phyloP scores from a whole-genome alignment of 164 flowering plant genomes.

The Stephania japonica region DNA sequence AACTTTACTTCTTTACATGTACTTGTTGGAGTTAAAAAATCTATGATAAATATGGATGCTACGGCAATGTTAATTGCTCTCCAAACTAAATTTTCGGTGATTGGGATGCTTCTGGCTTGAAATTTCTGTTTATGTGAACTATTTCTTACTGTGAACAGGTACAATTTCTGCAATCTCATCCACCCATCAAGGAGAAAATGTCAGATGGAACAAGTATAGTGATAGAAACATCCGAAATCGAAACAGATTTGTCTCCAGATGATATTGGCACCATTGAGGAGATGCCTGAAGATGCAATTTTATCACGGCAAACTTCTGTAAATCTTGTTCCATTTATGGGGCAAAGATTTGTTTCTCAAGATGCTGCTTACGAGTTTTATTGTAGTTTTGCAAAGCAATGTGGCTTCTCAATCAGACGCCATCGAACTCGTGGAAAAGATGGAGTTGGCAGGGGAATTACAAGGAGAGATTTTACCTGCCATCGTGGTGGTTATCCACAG shows the following conservation, averaged over 20 bases:
- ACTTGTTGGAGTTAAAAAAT: not conserved
- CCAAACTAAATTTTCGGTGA: not conserved
- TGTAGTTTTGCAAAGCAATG: slow-evolving; percentile 84
- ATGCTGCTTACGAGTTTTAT: slow-evolving; percentile 83
- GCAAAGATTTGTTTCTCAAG: slow-evolving; percentile 82
- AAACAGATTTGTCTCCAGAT: slow-evolving; percentile 55
- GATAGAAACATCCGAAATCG: slow-evolving; percentile 58
- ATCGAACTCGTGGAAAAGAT: slow-evolving; percentile 81
- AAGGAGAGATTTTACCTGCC: slow-evolving; percentile 82
- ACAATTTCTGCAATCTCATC: slow-evolving; percentile 15
- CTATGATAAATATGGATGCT: not conserved
- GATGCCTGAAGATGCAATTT: slow-evolving; percentile 59
- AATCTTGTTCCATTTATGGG: slow-evolving; percentile 76
- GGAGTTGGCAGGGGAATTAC: slow-evolving; percentile 80
- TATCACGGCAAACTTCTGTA: slow-evolving; percentile 73
- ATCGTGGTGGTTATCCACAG: slow-evolving; percentile 79
- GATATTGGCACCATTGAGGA: slow-evolving; percentile 58
- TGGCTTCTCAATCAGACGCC: slow-evolving; percentile 82
- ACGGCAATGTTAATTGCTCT: not conserved
- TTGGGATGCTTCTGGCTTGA: not conserved
- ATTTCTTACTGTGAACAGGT: slow-evolving; percentile 22
- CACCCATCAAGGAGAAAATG: slow-evolving; percentile 24
- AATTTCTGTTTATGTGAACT: slow-evolving; percentile 11
- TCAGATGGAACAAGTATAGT: slow-evolving; percentile 40
- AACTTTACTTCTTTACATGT: not conserved